Percentiles rank a stretch among this genome's conserved stretches.
Conservation (phyloP, 768 basidiomycete genomes). For the Panaeolus cyanescens region DNA sequence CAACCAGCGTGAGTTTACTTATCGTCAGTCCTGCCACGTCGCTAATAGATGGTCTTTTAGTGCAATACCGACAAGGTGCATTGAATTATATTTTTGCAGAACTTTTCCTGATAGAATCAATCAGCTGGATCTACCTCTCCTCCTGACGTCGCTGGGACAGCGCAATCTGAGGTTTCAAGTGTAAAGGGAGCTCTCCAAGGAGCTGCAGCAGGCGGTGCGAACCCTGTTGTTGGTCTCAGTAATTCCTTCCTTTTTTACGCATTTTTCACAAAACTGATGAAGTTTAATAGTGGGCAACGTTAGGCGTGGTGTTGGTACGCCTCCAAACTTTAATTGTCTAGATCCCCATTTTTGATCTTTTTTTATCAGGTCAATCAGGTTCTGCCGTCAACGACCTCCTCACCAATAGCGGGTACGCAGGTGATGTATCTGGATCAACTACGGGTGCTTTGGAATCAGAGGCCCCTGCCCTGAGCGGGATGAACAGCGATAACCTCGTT, state of each 20-base stretch:
- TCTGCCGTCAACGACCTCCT: not conserved
- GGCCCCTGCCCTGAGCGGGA: not conserved
- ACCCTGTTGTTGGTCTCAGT: not conserved
- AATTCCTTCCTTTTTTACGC: not conserved
- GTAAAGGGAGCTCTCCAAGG: not conserved
- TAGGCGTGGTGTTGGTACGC: not conserved
- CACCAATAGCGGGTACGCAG: not conserved
- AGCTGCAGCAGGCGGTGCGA: not conserved
- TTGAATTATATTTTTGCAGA: not conserved
- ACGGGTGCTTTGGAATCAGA: not conserved
- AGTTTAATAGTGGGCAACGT: not conserved
- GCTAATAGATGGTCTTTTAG: not conserved
- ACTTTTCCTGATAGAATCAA: not conserved
- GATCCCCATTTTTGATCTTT: not conserved
- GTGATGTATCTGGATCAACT: not conserved
- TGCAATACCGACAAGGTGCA: not conserved
- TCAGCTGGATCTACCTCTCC: not conserved
- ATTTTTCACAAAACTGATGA: not conserved
- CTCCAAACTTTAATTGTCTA: not conserved
- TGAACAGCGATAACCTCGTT: not conserved
- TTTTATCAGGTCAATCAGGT: not conserved
- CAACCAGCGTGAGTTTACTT: not conserved
- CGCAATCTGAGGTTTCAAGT: not conserved
- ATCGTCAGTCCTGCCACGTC: not conserved
- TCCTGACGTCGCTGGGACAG: not conserved